Conservation (phyloP, 73 alveolate genomes). For the Halteria grandinella region DNA sequence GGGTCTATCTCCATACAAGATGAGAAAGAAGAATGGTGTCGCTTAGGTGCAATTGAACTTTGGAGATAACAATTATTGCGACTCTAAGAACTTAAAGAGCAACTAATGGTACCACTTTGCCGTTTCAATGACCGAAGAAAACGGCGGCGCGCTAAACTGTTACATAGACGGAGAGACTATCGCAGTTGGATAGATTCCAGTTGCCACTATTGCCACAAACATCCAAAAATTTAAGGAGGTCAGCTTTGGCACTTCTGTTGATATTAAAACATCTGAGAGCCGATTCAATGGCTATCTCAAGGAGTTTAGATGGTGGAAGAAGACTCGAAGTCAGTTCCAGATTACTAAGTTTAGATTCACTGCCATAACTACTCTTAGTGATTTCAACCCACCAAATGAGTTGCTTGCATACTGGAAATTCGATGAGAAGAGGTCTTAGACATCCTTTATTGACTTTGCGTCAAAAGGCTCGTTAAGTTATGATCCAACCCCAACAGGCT, state of each 20-base stretch:
- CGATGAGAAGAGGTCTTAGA: neutral
- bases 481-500: neutral
- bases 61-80: neutral
- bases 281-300: constrained; percentile 13
- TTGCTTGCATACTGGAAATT: constrained; percentile 37
- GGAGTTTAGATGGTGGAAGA: constrained; percentile 32
- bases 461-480: neutral
- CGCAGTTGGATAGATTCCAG: constrained; percentile 6
- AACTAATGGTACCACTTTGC: constrained; percentile 39
- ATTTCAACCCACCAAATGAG: no score
- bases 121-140: neutral
- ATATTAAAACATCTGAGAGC: neutral
- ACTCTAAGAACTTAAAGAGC: neutral
- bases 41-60: neutral
- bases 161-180: constrained; percentile 7
- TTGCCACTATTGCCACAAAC: neutral
- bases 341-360: neutral
- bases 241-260: neutral
- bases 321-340: neutral
- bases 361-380: neutral
- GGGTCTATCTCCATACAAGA: constrained; percentile 30
- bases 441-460: neutral
- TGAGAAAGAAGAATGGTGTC: neutral
- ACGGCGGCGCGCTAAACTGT: neutral
- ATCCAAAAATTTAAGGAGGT: neutral